Conservation (phyloP, 75 land plant species). For the Pseudotsuga menziesii region DNA sequence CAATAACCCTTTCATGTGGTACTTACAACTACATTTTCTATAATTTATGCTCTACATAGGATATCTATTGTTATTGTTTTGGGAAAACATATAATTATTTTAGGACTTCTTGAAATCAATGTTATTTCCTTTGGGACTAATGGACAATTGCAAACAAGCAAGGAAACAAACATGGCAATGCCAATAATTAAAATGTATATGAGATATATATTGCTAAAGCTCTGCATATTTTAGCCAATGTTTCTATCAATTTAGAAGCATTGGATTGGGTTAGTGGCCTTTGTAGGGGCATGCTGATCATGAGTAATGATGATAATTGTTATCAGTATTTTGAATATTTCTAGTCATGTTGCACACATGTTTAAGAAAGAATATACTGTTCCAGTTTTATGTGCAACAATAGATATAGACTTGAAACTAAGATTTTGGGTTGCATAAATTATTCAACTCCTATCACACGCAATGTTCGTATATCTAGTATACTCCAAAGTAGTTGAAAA, state of each 20-base stretch:
- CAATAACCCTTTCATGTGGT: constrained; percentile 46
- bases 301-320: constrained; percentile 11
- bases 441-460: constrained; percentile 61
- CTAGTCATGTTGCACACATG: constrained; percentile 17
- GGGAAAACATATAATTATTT: constrained; percentile 17
- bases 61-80: constrained; percentile 39
- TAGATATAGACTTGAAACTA: constrained; percentile 71
- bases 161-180: constrained; percentile 3
- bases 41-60: constrained; percentile 53
- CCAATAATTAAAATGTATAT: constrained; percentile 38
- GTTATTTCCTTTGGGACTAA: background rate
- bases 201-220: constrained; percentile 36
- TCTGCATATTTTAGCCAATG: constrained; percentile 46
- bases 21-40: constrained; percentile 57
- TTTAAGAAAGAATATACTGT: constrained; percentile 32
- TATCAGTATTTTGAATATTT: background rate
- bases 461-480: constrained; percentile 45
- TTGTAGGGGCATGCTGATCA: constrained; percentile 18
- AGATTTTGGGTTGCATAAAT: constrained; percentile 52
- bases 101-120: background rate
- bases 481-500: constrained; percentile 44
- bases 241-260: constrained; percentile 57
- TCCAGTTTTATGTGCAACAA: constrained; percentile 58
- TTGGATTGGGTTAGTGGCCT: constrained; percentile 58
- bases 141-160: background rate